Base-by-base conservation (phyloP, 2,329 filamentous ascomycete genomes). In the Venturia effusa region DNA sequence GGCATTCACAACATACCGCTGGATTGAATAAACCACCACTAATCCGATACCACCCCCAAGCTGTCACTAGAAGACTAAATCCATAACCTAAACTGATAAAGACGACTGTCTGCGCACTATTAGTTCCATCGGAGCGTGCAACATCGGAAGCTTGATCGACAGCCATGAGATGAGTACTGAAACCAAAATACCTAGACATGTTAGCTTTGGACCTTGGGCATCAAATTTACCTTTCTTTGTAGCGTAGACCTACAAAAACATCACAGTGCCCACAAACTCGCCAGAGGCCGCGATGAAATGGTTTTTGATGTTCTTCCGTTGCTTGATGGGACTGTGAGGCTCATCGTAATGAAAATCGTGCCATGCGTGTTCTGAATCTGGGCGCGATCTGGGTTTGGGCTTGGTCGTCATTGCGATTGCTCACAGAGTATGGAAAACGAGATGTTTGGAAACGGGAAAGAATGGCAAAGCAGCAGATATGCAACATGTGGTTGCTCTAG, bases 241-340 rank as follows among this genome's bases (percentile, higher is more conserved):
- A 17, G 2, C 15, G 8, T 51, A 15, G 22, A 51, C 45, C n/a
- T 51, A 51, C 32, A 80, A 70, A 68, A 74, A 80, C 67, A 80
- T 73, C 66, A 79, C 76, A 0, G 77, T 78, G 60, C 78, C 78
- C 59, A 76, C 71, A 62, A 79, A 76, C 62, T 80, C 70, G 62
- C 78, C 79, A 27, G 77, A 65, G 72, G 77, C 77, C 61, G 78
- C 75, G 65, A 80, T 72, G 68, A 80, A 70, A 63, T 80, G 71
- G 68, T 79, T 76, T 27, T 51, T 43, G 22, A 59, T 59, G 51
- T 32, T 34, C 11, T 55, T 59, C 51, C 51, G 15, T 57, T 57
- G 51, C 19, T 57, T 57, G 6, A 57, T 15, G 8, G 51, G 51
- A 19, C 27, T 57, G 8, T 57, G 15, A 11, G 45, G 45, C 19